Base-by-base conservation (phyloP, 495 filamentous ascomycete genomes). In the Aspergillus ostianus region DNA sequence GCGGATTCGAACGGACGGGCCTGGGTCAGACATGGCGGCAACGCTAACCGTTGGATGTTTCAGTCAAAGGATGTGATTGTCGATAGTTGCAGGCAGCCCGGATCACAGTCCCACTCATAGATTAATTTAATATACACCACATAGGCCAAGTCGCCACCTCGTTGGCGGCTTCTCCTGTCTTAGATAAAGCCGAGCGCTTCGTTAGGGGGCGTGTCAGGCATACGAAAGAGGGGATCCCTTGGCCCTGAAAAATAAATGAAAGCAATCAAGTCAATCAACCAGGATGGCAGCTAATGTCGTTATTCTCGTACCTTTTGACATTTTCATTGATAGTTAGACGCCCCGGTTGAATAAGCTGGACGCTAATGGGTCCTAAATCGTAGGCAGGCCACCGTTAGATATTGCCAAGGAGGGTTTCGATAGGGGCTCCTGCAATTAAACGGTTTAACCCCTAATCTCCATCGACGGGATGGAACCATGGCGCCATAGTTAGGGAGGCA, bases 401-500 rank as follows among this genome's bases (percentile, higher is more conserved):
- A 21, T 57, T 57, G 55, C 55, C 55, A 51, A 57, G 55, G 41
- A 29, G 27, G 44, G 44, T 47, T 19, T 41, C 13, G 44, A 48
- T 23, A 29, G 12, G 29, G 45, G 17, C 54, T 26, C 54, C 54
- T 56, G 54, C 45, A 48, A 57, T 57, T 57, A 51, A 57, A 32
- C 30, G 7, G 30, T 12, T 26, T 32, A 32, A 51, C 44, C 30
- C 36, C 12, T 23, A 50, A 9, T 6, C 21, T 44, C 45, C 52
- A 19, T 21, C 32, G 50, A 36, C 55, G 20, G 50, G 50, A 17
- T 13, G 10, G 36, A 15, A 41, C 15, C 36, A 41, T 41, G 36
- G 36, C 13, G 36, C 36, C 36, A 41, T 41, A 4, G 36, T 2
- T 15, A 8, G 29, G 2, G 2, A 41, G 1, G 36, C 36, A 17